A percentile compares a stretch with the other conserved stretches of the same genome.
Conservation (phyloP, 2,329 filamentous ascomycete genomes). For the Xylaria arbuscula region DNA sequence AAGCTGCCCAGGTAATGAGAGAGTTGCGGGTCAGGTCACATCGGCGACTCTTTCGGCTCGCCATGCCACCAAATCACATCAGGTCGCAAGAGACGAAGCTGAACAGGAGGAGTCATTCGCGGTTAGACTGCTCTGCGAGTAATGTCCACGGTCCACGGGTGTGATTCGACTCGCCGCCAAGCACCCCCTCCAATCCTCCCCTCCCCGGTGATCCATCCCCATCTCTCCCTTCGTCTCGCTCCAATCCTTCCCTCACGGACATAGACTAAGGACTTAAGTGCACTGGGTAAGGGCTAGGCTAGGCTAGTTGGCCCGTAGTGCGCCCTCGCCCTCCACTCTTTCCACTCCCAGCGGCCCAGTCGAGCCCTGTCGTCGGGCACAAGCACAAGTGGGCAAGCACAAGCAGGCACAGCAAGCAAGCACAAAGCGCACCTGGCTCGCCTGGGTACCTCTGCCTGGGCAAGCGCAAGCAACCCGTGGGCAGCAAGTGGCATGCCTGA, state of each 20-base stretch:
- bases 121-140: conserved; percentile 16
- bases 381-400: not conserved
- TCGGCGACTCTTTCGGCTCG: conserved; percentile 24
- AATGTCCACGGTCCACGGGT: too few relatives aligned
- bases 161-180: conserved; percentile 28
- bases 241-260: conserved; percentile 27
- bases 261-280: conserved; percentile 17
- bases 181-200: conserved; percentile 33
- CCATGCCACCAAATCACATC: conserved; percentile 27
- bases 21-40: conserved; percentile 33
- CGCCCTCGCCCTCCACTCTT: conserved; percentile 40
- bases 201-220: conserved; percentile 26
- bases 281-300: conserved; percentile 39
- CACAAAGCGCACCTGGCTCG: not conserved
- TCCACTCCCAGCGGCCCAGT: conserved; percentile 33
- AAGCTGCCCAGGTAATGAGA: conserved; percentile 15
- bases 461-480: not conserved
- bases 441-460: too few relatives aligned
- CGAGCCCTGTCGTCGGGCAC: conserved; percentile 18
- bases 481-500: conserved; percentile 24
- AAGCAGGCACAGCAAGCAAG: conserved; percentile 7
- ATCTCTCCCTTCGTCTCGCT: conserved; percentile 23
- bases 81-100: conserved; percentile 22
- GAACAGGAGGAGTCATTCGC: conserved; percentile 17
- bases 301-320: conserved; percentile 36